Percentiles rank a stretch among this genome's conserved stretches.
These are phyloP conservation scores for Fusarium sp. DNA, from an alignment of 2,329 filamentous ascomycete genomes.

Conservation along the genomic window DNA sequence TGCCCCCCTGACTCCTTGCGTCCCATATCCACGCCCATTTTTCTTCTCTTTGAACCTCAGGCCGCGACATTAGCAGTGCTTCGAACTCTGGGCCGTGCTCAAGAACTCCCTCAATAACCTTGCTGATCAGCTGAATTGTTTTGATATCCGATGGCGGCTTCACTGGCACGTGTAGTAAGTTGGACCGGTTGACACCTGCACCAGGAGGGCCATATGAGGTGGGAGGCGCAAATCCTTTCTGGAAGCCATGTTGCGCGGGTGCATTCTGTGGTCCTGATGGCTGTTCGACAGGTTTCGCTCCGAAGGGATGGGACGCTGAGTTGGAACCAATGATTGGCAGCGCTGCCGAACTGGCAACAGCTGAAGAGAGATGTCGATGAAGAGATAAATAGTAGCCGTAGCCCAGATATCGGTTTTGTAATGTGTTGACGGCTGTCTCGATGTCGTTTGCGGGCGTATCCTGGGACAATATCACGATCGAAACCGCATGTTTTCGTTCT, in stretches of 20 bases:
- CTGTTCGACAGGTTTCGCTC: conserved; percentile 74
- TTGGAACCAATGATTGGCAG: conserved; percentile 51
- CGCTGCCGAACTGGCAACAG: conserved; percentile 63
- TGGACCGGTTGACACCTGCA: conserved; percentile 59
- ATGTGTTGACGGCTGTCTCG: conserved; percentile 78
- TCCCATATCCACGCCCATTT: conserved; percentile 97
- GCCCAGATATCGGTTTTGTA: conserved; percentile 88
- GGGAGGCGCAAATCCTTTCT: conserved; percentile 80
- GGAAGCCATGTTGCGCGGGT: conserved; percentile 59
- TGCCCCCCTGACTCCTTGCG: conserved; percentile 78
- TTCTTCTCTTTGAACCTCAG: conserved; percentile 85
- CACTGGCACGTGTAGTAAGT: conserved; percentile 76
- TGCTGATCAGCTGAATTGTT: conserved; percentile 86
- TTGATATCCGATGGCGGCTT: conserved; percentile 81
- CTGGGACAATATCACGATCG: conserved; percentile 83
- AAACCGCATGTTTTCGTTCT: conserved; percentile 78
- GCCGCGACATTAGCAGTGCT: conserved; percentile 87
- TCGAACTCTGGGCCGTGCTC: conserved; percentile 89
- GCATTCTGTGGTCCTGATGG: conserved; percentile 51
- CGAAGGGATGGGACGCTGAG: conserved; percentile 75
- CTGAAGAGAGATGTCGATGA: conserved; percentile 85
- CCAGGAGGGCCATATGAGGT: conserved; percentile 68
- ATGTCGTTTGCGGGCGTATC: conserved; percentile 88
- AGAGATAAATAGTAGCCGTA: conserved; percentile 85
- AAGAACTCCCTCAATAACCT: conserved; percentile 83